Conservation (phyloP, 179 eudicot species). For the Dionaea muscipula region DNA sequence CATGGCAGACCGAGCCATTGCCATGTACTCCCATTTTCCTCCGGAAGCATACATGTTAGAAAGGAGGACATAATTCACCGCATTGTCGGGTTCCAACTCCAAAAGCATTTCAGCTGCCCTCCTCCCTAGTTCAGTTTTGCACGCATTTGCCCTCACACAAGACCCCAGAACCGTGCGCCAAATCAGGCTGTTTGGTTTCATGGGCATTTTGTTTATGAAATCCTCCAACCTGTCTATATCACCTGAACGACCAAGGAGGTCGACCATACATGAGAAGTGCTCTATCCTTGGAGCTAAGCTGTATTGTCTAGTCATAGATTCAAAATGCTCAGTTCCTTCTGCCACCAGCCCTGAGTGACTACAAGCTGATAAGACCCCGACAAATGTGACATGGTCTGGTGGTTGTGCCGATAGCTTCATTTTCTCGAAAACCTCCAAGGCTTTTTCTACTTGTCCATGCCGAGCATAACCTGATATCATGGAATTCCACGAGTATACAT, state of each 20-base stretch:
- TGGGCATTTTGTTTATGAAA: constrained; percentile 55
- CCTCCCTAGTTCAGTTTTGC: constrained; percentile 38
- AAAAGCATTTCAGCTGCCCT: constrained; percentile 56
- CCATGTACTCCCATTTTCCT: constrained; percentile 54
- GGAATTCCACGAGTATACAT: constrained; percentile 69
- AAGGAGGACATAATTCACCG: constrained; percentile 57
- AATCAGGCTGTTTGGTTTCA: constrained; percentile 43
- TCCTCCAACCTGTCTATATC: constrained; percentile 47
- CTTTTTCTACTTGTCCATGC: constrained; percentile 52
- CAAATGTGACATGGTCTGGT: constrained; percentile 72
- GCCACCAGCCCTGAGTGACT: constrained; percentile 61
- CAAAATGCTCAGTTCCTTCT: constrained; percentile 42
- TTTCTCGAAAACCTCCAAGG: constrained; percentile 36
- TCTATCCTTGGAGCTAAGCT: constrained; percentile 48
- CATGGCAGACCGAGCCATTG: constrained; percentile 43
- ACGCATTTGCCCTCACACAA: constrained; percentile 41
- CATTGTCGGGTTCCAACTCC: constrained; percentile 58
- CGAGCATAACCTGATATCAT: constrained; percentile 73
- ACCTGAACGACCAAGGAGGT: constrained; percentile 65
- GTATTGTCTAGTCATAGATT: constrained; percentile 49
- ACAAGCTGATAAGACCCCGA: constrained; percentile 78
- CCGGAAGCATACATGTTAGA: constrained; percentile 67
- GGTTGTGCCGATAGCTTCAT: constrained; percentile 41
- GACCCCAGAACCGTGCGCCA: constrained; percentile 82
- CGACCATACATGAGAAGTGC: constrained; percentile 73